Conservation (phyloP, 116 monocot species). For the Dioscorea cayenensis region DNA sequence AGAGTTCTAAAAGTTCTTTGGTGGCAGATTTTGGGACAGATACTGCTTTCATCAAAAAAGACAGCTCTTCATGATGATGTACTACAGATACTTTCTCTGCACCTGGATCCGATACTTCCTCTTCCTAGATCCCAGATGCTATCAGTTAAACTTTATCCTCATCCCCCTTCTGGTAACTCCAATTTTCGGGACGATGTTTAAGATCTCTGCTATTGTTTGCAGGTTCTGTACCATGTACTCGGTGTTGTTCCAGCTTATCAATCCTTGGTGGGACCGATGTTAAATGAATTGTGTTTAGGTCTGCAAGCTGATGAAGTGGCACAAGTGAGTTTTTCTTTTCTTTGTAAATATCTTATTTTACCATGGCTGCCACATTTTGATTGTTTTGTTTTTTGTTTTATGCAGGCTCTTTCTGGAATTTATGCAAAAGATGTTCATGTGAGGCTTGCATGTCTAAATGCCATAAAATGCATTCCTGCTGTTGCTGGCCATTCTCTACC, state of each 20-base stretch:
- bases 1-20: neutral
- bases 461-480: conserved; percentile 83
- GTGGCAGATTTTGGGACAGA: conserved; percentile 73
- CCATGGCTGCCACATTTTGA: neutral
- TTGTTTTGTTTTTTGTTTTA: neutral
- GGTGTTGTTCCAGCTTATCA: conserved; percentile 80
- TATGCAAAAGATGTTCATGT: conserved; percentile 94
- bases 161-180: neutral
- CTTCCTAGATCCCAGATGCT: conserved; percentile 89
- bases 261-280: conserved; percentile 53
- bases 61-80: conserved; percentile 82
- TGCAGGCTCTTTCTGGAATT: conserved; percentile 87
- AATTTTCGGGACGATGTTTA: neutral
- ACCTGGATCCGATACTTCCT: conserved; percentile 92
- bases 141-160: conserved; percentile 38
- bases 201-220: conserved; percentile 16
- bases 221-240: conserved; percentile 93
- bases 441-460: conserved; percentile 88
- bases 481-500: conserved; percentile 60
- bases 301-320: conserved; percentile 60
- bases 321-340: conserved; percentile 31
- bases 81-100: conserved; percentile 70
- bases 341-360: neutral
- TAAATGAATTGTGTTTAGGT: conserved; percentile 95
- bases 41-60: conserved; percentile 78